Percentiles rank a stretch among this genome's conserved stretches.
phyloP scores from a whole-genome alignment of 2,329 filamentous ascomycete genomes.

The Fusarium papillatum region DNA sequence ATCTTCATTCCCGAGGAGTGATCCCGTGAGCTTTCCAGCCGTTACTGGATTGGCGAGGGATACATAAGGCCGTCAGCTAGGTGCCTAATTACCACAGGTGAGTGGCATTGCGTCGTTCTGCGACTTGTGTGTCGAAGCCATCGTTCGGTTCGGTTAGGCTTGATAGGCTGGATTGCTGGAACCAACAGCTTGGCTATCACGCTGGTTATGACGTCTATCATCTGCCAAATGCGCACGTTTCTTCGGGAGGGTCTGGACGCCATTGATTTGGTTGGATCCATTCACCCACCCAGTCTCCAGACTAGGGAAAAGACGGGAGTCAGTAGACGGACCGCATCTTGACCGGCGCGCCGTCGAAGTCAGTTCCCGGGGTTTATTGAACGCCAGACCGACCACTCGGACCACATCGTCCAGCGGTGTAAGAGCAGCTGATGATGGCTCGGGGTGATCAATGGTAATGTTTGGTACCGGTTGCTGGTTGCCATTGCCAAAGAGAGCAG shows the following conservation, averaged over 20 bases:
- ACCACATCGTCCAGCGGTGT: constrained; percentile 33
- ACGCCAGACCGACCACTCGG: constrained; percentile 24
- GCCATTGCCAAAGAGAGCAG: neutral
- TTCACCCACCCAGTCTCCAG: constrained; percentile 35
- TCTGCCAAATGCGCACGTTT: constrained; percentile 31
- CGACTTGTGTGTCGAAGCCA: neutral
- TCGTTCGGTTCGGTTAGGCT: neutral
- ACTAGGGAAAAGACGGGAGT: constrained; percentile 48
- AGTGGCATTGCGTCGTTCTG: neutral
- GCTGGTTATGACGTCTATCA: constrained; percentile 30
- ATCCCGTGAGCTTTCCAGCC: constrained; percentile 5
- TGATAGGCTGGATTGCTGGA: constrained; percentile 11
- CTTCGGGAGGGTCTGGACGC: constrained; percentile 10
- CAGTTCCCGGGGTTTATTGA: constrained; percentile 37
- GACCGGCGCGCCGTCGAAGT: constrained; percentile 45
- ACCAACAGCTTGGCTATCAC: constrained; percentile 12
- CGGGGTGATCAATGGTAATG: neutral
- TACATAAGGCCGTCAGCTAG: neutral
- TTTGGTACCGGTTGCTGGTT: neutral
- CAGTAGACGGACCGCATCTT: constrained; percentile 45
- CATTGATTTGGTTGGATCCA: constrained; percentile 40
- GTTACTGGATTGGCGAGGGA: neutral
- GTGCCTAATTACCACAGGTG: neutral
- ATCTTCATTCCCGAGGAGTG: constrained; percentile 9
- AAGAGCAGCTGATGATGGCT: constrained; percentile 11